Percentiles rank a stretch among this genome's conserved stretches.
Evolutionary conservation across 2,329 filamentous ascomycete genomes (phyloP).

Genomic region (Aciculosporium take): DNA sequence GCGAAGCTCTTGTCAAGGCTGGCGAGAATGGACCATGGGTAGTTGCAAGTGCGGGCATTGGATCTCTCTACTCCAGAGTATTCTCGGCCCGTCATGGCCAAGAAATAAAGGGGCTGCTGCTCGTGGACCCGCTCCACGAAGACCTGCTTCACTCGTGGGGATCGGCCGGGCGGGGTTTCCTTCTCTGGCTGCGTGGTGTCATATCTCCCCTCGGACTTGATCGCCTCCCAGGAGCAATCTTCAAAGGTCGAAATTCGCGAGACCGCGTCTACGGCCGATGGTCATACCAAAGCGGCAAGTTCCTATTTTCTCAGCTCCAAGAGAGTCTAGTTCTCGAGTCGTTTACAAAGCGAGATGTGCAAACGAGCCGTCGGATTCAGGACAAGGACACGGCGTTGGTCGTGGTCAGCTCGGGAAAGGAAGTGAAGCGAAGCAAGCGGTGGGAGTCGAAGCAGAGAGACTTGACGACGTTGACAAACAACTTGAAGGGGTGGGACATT

Average conservation of each 20-base stretch:
- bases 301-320: slow-evolving; percentile 81
- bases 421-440: slow-evolving; percentile 47
- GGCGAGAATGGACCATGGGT: slow-evolving; percentile 85
- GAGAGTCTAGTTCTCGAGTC: slow-evolving; percentile 80
- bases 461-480: slow-evolving; percentile 63
- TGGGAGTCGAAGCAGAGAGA: slow-evolving; percentile 84
- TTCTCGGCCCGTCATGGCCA: slow-evolving; percentile 72
- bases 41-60: slow-evolving; percentile 71
- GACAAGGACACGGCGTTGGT: slow-evolving; percentile 59
- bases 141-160: slow-evolving; percentile 60
- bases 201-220: slow-evolving; percentile 79
- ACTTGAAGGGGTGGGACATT: slow-evolving; percentile 72
- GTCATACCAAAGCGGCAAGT: slow-evolving; percentile 67
- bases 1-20: slow-evolving; percentile 66
- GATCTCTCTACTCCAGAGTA: slow-evolving; percentile 78
- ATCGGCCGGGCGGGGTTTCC: slow-evolving; percentile 57
- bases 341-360: slow-evolving; percentile 70
- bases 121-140: slow-evolving; percentile 84
- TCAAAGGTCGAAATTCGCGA: slow-evolving; percentile 63
- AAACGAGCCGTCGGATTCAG: slow-evolving; percentile 67
- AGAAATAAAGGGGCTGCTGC: slow-evolving; percentile 62
- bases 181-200: slow-evolving; percentile 74
- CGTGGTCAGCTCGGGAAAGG: slow-evolving; percentile 67
- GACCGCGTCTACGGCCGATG: slow-evolving; percentile 76
- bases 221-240: slow-evolving; percentile 63